phyloP scores from a whole-genome alignment of 176 grass and related monocot genomes.

The Lolium rigidum region DNA sequence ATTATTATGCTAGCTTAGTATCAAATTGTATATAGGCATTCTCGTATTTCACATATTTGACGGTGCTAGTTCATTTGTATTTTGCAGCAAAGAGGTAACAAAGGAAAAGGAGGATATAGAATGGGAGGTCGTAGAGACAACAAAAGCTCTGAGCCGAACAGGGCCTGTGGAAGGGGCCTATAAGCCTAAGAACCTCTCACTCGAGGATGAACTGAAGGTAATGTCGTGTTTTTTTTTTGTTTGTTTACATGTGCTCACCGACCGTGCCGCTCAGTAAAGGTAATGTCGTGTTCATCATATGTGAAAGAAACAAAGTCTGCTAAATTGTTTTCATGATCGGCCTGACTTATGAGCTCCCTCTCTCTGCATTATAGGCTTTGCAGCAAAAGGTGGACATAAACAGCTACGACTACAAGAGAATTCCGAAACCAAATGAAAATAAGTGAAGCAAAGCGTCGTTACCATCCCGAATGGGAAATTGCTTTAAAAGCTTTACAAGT shows the following conservation, averaged over 20 bases:
- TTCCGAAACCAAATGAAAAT: conserved; percentile 74
- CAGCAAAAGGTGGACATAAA: conserved; percentile 90
- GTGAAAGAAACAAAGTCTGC: background rate
- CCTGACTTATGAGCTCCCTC: background rate
- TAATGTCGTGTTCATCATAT: conserved; percentile 39
- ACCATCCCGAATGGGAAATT: background rate
- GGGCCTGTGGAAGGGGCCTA: conserved; percentile 77
- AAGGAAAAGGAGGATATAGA: conserved; percentile 97
- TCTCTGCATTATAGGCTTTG: conserved; percentile 58
- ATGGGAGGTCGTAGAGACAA: conserved; percentile 92
- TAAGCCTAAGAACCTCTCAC: conserved; percentile 77
- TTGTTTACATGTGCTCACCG: no score
- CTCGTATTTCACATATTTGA: conserved; percentile 38
- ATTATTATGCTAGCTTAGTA: background rate
- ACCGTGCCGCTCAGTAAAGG: no score
- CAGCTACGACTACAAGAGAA: conserved; percentile 82
- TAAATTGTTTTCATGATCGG: conserved; percentile 1
- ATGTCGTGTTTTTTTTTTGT: conserved; percentile 20
- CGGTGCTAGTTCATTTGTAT: conserved; percentile 6
- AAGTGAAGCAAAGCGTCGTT: conserved; percentile 31
- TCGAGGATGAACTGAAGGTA: conserved; percentile 93
- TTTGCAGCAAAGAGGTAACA: conserved; percentile 82
- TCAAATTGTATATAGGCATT: background rate
- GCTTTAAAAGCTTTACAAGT: background rate
- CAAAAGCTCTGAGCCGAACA: conserved; percentile 71